Conservation (phyloP, 1,139 yeast species). For the Lodderomyces metapsilosis region DNA sequence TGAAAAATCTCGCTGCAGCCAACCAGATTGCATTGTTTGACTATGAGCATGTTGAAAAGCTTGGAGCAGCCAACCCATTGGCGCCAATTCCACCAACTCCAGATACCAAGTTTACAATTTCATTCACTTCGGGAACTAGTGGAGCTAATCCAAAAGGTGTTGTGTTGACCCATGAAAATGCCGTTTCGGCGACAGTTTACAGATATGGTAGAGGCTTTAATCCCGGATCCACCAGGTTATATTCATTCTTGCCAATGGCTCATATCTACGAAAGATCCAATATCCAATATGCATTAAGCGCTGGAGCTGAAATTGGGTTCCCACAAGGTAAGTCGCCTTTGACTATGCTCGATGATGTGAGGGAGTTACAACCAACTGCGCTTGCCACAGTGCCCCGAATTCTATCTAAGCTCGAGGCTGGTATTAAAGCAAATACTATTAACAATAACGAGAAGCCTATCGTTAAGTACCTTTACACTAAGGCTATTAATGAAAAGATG, state of each 20-base stretch:
- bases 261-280: constrained; percentile 61
- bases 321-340: constrained; percentile 38
- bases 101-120: constrained; percentile 61
- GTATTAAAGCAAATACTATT: constrained; percentile 43
- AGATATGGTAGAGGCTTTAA: constrained; percentile 10
- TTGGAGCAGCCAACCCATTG: constrained; percentile 51
- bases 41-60: constrained; percentile 44
- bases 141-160: constrained; percentile 73
- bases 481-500: constrained; percentile 32
- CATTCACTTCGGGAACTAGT: constrained; percentile 78
- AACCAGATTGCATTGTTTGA: constrained; percentile 31
- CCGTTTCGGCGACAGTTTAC: constrained; percentile 49
- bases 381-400: constrained; percentile 41
- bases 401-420: constrained; percentile 41
- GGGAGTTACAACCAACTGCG: constrained; percentile 32
- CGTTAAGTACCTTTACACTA: constrained; percentile 23
- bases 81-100: constrained; percentile 51
- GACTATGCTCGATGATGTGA: constrained; percentile 38
- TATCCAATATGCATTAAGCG: constrained; percentile 20
- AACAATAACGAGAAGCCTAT: constrained; percentile 41
- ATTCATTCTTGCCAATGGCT: constrained; percentile 38
- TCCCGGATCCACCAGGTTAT: constrained; percentile 19
- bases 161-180: constrained; percentile 52
- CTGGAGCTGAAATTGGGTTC: constrained; percentile 37
- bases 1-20: constrained; percentile 22